Evolutionary conservation across 2,329 filamentous ascomycete genomes (phyloP), one percentile per base, ranked within the genome.

Genomic region (Fusarium sp.): DNA sequence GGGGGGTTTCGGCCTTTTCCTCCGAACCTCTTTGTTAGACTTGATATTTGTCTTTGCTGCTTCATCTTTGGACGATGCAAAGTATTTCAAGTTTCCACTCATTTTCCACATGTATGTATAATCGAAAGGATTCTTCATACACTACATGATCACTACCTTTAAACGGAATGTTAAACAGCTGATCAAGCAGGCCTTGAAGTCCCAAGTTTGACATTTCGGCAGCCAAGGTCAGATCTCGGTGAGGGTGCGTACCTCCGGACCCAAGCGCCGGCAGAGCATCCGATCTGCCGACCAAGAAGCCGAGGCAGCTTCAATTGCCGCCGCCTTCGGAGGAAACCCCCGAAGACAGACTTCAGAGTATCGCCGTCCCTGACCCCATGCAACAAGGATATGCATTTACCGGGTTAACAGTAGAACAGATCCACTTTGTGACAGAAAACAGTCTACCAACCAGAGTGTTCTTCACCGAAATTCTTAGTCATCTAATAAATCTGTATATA

Each of bases 211-310:
- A 44, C 25, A 23, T n/a, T 16, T 31, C 4, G 18, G 11, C 18
- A n/a, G 6, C 6, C 31, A 27, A 65, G 25, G 36, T 61, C 34
- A 42, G 46, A 62, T 34, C 54, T 58, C 23, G 29, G 25, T 46
- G 25, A 59, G 46, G 44, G 29, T 25, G 16, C 44, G 13, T 27
- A 33, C 23, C 56, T 59, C 44, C 33, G 50, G 36, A 10, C 18
- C 23, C 61, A 46, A 44, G 40, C 34, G 53, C 66, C 42, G 55
- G 25, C 25, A 59, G 18, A 38, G 20, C 58, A 64, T 70, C 65
- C 69, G 61, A 72, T 70, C 66, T 67, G 34, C 72, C 72, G 71
- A 73, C 68, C 71, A 61, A 73, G 59, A 55, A 73, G 67, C 75
- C 75, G 75, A 76, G 73, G 75, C 74, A 72, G 40, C 57, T 33